Base-by-base conservation (phyloP, 129 eudicot genomes). In the Rutidosis leptorrhynchoides region DNA sequence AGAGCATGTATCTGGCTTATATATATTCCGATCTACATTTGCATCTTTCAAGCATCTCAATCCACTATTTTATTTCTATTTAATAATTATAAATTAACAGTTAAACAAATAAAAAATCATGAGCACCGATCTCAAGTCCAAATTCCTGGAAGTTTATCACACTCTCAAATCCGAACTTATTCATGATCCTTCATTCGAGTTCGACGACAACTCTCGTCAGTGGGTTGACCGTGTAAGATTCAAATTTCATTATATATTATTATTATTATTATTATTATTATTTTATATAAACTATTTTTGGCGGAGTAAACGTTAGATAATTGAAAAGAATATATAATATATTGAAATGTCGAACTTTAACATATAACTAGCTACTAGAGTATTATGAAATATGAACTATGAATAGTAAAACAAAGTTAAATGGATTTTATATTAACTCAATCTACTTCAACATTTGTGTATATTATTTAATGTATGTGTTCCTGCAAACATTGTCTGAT, bases 141-240 rank as follows among this genome's bases (percentile, higher is more conserved):
- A 71, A 55, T 88, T 88, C 65, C 69, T 84, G 56, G 76, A 84
- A 30, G 96, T 88, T 0, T 88, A 82, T 57, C 66, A 78, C 6
- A 61, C 74, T 33, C 69, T 88, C 10, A 88, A 88, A 78, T 84
- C 89, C 1, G 89, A 88, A 48, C 81, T 88, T 0, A 74, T 83
- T 23, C 65, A 73, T 25, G 96, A 88, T 67, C 85, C 93, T 23
- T 75, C 84, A 24, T 88, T 88, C 55, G 96, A 89, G 29, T 89
- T 80, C 54, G 79, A 85, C 17, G 67, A 83, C 14, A 82, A 72
- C 74, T 85, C 96, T 74, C 90, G 93, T 62, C 87, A 83, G 54
- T 85, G 96, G 96, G 80, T 89, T 20, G 90, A 89, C 0, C 75
- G 85, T 86, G 96, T 89, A 84, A 17, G 42, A 42, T n/a, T 53